Percentiles rank a stretch among this genome's conserved stretches.
Conservation (phyloP, 331 rosid genomes). For the Malus hybrid region DNA sequence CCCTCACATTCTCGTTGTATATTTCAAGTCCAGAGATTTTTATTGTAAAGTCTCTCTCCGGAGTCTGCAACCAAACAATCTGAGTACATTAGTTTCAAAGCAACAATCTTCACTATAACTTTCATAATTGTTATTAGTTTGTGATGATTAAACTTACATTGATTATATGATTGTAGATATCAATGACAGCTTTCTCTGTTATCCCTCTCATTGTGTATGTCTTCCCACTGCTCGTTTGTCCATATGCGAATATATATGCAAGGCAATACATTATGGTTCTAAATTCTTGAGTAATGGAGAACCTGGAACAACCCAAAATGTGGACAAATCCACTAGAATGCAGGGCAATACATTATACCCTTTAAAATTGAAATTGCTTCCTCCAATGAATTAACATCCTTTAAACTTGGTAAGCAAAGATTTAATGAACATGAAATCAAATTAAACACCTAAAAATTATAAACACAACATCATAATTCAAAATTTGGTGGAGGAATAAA, state of each 20-base stretch:
- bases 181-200: constrained; percentile 91
- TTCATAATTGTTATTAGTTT: background rate
- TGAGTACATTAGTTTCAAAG: background rate
- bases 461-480: too few species aligned
- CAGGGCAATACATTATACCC: too few species aligned
- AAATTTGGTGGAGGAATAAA: background rate
- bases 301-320: too few species aligned
- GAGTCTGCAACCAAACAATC: constrained; percentile 48
- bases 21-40: constrained; percentile 84
- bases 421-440: too few species aligned
- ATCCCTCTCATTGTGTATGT: constrained; percentile 80
- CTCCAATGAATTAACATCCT: too few species aligned
- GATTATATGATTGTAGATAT: constrained; percentile 77
- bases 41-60: constrained; percentile 75
- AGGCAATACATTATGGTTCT: too few species aligned
- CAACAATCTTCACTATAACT: background rate
- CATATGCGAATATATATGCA: background rate
- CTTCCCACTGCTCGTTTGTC: constrained; percentile 52
- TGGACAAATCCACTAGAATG: too few species aligned
- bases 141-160: constrained; percentile 46
- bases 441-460: too few species aligned
- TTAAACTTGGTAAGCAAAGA: too few species aligned
- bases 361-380: too few species aligned
- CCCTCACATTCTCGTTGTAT: too few species aligned
- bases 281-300: too few species aligned